phyloP scores from a whole-genome alignment of 2,329 filamentous ascomycete genomes.

The Kalaharituber pfeilii region DNA sequence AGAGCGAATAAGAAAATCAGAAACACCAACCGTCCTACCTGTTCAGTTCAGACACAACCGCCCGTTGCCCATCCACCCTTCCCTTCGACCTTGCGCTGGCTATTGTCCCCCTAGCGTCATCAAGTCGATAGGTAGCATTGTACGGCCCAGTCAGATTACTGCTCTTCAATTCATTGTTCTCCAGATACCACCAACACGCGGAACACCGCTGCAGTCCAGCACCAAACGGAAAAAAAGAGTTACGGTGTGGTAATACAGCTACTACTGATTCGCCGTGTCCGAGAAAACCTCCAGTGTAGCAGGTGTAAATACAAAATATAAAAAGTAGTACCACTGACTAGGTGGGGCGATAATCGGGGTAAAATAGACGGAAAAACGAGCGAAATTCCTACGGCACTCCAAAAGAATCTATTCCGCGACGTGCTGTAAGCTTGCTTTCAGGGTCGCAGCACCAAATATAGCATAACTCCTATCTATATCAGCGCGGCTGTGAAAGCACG shows the following conservation, averaged over 20 bases:
- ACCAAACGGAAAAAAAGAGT: neutral
- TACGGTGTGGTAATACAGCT: neutral
- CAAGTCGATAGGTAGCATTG: neutral
- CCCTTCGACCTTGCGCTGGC: neutral
- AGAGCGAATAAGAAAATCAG: neutral
- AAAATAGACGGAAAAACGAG: neutral
- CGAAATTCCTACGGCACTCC: neutral
- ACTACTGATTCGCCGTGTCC: neutral
- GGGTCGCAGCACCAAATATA: constrained; percentile 1
- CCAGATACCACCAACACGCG: too few species aligned
- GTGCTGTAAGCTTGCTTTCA: neutral
- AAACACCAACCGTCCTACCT: neutral
- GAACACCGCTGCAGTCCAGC: neutral
- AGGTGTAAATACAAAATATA: neutral
- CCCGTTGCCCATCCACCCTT: neutral
- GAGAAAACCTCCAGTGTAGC: neutral
- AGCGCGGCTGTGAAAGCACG: neutral
- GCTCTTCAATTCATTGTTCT: too few species aligned
- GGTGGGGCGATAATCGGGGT: neutral
- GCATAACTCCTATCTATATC: neutral
- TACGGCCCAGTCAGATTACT: neutral
- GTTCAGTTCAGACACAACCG: too few species aligned
- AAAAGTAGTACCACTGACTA: neutral
- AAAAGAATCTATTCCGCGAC: neutral
- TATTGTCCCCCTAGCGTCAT: neutral